These are phyloP conservation scores for Colletotrichum gloeosporioides DNA, from an alignment of 2,329 filamentous ascomycete species.

Conservation along the genomic window DNA sequence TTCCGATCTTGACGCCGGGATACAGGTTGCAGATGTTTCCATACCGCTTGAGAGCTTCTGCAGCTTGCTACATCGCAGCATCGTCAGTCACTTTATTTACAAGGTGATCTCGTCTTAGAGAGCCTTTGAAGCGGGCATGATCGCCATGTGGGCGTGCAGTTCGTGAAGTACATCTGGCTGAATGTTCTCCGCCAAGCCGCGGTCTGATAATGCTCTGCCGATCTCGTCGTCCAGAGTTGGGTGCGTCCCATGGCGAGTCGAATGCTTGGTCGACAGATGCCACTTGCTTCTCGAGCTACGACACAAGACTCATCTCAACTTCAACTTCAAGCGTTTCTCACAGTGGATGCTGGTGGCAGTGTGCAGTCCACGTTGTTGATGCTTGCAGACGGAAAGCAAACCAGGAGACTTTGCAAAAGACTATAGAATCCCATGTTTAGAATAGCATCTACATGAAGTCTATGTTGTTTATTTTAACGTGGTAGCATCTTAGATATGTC, in stretches of 20 bases:
- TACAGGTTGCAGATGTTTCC: neutral
- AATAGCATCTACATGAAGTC: neutral
- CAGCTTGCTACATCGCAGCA: neutral
- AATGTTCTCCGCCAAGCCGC: neutral
- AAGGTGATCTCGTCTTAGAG: neutral
- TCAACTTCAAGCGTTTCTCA: neutral
- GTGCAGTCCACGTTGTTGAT: neutral
- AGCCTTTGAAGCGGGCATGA: neutral
- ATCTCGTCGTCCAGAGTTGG: neutral
- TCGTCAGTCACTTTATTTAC: neutral
- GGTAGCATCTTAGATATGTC: neutral
- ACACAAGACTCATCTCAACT: neutral
- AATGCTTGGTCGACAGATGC: neutral
- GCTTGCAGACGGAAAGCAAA: too few species aligned
- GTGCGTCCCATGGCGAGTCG: neutral
- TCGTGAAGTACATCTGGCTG: neutral
- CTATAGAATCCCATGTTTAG: neutral
- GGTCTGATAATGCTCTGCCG: neutral
- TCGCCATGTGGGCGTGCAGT: neutral
- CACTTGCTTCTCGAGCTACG: neutral
- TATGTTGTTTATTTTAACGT: accelerated
- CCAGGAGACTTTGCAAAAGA: neutral
- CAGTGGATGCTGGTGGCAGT: neutral
- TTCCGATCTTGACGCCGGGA: neutral
- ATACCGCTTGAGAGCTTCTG: neutral